Evolutionary conservation across 805 yeast species (phyloP).

Genomic region (Brettanomyces sp.): DNA sequence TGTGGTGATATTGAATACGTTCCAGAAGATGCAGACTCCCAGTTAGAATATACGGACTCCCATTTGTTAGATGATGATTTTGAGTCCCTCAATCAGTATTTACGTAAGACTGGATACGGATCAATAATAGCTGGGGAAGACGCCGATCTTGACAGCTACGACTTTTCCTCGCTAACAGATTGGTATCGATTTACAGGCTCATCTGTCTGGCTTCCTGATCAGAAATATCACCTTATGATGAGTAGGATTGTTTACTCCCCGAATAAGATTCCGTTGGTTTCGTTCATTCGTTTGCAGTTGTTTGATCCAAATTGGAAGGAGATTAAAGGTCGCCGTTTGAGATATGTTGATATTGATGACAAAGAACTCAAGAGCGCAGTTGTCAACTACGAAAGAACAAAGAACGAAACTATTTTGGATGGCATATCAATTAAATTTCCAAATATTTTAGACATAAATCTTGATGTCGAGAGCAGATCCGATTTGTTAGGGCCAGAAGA

Average conservation of each 20-base stretch:
- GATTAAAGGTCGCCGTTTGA: constrained; percentile 26
- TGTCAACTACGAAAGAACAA: constrained; percentile 16
- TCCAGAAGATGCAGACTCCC: constrained; percentile 4
- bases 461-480: constrained; percentile 17
- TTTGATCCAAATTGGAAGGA: constrained; percentile 40
- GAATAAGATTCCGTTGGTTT: constrained; percentile 28
- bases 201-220: constrained; percentile 41
- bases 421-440: constrained; percentile 24
- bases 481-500: constrained; percentile 39
- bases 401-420: constrained; percentile 19
- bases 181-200: constrained; percentile 45
- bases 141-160: constrained; percentile 7
- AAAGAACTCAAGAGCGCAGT: constrained; percentile 21
- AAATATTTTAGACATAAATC: constrained; percentile 20
- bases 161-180: constrained; percentile 15
- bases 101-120: constrained; percentile 16
- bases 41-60: constrained; percentile 13
- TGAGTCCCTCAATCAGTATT: constrained; percentile 14
- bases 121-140: constrained; percentile 10
- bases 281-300: constrained; percentile 35
- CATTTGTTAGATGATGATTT: constrained; percentile 18
- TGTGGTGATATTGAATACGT: constrained; percentile 7
- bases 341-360: constrained; percentile 23
- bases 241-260: constrained; percentile 33
- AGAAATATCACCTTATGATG: constrained; percentile 40